phyloP scores from a whole-genome alignment of 768 basidiomycete species.

The Fibroporia radiculosa region DNA sequence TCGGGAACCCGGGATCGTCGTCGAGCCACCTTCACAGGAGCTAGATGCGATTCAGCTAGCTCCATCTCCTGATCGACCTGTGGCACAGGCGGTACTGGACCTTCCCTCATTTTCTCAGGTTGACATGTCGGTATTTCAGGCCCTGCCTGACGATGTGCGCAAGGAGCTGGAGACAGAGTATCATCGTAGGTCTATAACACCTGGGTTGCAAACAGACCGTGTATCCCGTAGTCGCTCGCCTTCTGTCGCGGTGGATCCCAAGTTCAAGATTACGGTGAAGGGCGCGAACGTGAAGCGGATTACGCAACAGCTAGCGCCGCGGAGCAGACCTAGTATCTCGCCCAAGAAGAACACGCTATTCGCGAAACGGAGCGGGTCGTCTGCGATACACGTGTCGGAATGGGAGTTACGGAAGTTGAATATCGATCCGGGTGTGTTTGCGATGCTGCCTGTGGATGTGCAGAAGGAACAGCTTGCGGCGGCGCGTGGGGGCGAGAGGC shows the following conservation, averaged over 20 bases:
- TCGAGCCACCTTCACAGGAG: conserved; percentile 29
- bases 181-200: conserved; percentile 49
- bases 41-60: conserved; percentile 11
- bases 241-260: conserved; percentile 5
- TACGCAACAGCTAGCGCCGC: conserved; percentile 56
- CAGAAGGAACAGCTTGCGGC: conserved; percentile 70
- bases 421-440: conserved; percentile 71
- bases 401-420: conserved; percentile 54
- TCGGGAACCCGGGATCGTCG: conserved; percentile 13
- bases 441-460: conserved; percentile 50
- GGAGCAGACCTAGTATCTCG: conserved; percentile 32
- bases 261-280: conserved; percentile 21
- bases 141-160: conserved; percentile 62
- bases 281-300: conserved; percentile 47
- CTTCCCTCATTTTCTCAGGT: conserved; percentile 73
- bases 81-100: conserved; percentile 20
- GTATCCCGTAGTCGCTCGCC: conserved; percentile 5
- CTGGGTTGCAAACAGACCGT: conserved; percentile 21
- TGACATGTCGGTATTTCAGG: conserved; percentile 61
- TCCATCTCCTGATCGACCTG: conserved; percentile 7
- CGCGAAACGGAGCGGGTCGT: conserved; percentile 26
- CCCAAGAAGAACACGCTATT: conserved; percentile 31
- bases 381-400: conserved; percentile 39
- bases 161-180: conserved; percentile 64
- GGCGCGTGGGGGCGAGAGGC: conserved; percentile 39